Base-by-base conservation (phyloP, 2,329 filamentous ascomycete species). In the Trichoderma atroviride region DNA sequence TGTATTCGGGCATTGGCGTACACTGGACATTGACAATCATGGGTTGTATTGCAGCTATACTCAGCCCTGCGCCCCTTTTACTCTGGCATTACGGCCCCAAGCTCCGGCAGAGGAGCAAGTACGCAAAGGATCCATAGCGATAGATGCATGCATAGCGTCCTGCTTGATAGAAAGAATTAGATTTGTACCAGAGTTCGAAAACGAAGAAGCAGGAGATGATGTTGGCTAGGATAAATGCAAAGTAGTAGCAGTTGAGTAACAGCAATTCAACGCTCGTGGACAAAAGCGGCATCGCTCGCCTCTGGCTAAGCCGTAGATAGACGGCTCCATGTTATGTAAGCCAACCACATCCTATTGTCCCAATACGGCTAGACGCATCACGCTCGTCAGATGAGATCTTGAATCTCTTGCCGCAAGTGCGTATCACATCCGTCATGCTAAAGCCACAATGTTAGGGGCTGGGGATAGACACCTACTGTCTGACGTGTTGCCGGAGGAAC, bases 21-120 rank as follows among this genome's bases (percentile, higher is more conserved):
- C 59, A 62, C 29, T 62, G 59, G 59, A 24, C 59, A 24, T 33
- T 62, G 59, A 62, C 59, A 14, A 33, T 62, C 13, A 13, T 66
- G 53, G 55, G 55, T 4, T 66, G 55, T 13, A n/a, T 65, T 50
- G 40, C 40, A 19, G 59, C 59, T 5, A 2, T 62, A 1, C 59
- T 62, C 13, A 62, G 40, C 2, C 59, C 59, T 35, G 59, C 40
- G 3, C 59, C 27, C 13, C n/a, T 62, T 5, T 29, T 62, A 11
- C 50, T 62, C 14, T 62, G 59, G 59, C 33, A 31, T 7, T 33
- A 62, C 1, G 59, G 59, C 4, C 59, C 59, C 19, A 52, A 24
- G 6, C 59, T 62, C 40, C 50, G 59, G 22, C 2, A 2, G 29
- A 47, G 16, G 7, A 62, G 59, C n/a, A 40, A 35, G 27, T 62